phyloP scores from a whole-genome alignment of 805 yeast genomes.

The Candida rishiriensis region DNA sequence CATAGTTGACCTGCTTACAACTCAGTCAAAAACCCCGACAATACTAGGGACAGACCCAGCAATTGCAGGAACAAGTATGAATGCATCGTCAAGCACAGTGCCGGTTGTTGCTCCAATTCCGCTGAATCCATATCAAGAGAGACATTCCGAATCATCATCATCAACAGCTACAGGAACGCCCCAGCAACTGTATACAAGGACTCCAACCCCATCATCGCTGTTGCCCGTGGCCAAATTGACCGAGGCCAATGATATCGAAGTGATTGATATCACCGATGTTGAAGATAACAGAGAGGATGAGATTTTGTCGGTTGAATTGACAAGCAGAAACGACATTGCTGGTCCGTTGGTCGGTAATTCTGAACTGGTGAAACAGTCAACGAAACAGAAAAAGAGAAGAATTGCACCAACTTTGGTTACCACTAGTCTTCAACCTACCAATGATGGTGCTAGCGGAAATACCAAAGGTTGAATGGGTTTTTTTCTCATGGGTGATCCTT shows the following conservation, averaged over 20 bases:
- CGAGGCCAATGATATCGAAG: constrained; percentile 8
- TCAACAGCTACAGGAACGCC: not conserved
- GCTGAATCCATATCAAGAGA: not conserved
- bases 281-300: constrained; percentile 10
- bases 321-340: constrained; percentile 3
- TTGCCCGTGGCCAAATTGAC: constrained; percentile 1
- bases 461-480: no score
- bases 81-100: not conserved
- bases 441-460: not conserved
- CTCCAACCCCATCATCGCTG: constrained; percentile 3
- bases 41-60: not conserved
- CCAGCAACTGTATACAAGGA: not conserved
- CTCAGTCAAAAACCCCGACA: not conserved
- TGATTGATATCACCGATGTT: constrained; percentile 18
- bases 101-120: constrained; percentile 5
- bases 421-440: not conserved
- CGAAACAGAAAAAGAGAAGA: constrained; percentile 29
- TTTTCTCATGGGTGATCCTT: no score
- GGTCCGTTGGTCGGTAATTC: constrained; percentile 1
- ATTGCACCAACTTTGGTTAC: constrained; percentile 32
- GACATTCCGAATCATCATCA: not conserved
- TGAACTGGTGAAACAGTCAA: not conserved
- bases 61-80: not conserved
- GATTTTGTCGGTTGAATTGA: constrained; percentile 1
- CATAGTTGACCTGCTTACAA: constrained; percentile 10